Conservation (phyloP, 2,329 filamentous ascomycete genomes). For the Claviceps capensis region DNA sequence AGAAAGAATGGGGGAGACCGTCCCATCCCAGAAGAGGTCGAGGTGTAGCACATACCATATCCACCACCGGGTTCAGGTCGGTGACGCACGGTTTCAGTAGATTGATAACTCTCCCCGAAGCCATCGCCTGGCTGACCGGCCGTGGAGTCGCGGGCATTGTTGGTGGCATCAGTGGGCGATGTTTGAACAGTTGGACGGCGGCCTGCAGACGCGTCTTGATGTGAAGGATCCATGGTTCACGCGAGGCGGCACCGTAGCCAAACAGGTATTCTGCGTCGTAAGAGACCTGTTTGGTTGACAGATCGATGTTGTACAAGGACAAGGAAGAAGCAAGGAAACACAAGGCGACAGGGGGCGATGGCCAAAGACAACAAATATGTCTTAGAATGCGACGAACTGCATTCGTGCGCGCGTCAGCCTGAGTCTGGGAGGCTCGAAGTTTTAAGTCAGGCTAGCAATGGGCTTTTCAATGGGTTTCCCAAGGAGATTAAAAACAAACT, state of each 20-base stretch:
- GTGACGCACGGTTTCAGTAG: slow-evolving; percentile 45
- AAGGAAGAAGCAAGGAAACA: background rate
- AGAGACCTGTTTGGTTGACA: background rate
- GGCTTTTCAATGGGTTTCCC: background rate
- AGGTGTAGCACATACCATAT: slow-evolving; percentile 33
- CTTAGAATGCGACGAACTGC: background rate
- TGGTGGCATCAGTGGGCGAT: slow-evolving; percentile 37
- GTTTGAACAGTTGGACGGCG: slow-evolving; percentile 23
- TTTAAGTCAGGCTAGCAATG: background rate
- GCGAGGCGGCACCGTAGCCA: slow-evolving; percentile 4
- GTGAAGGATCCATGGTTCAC: slow-evolving; percentile 30
- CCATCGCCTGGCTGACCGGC: slow-evolving; percentile 27
- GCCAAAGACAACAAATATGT: background rate
- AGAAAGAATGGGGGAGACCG: background rate
- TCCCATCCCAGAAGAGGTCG: background rate
- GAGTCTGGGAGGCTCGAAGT: background rate
- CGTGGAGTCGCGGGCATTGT: slow-evolving; percentile 23
- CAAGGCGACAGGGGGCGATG: background rate
- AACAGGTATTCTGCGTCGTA: slow-evolving; percentile 3
- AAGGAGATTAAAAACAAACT: background rate
- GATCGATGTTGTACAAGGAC: background rate
- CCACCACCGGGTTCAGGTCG: slow-evolving; percentile 31
- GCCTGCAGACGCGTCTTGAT: slow-evolving; percentile 20
- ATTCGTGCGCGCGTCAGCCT: background rate
- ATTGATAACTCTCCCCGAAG: slow-evolving; percentile 41